Evolutionary conservation across 2,329 filamentous ascomycete genomes (phyloP), one percentile per base, ranked within the genome.

Genomic region (Paracoccidioides lutzii): DNA sequence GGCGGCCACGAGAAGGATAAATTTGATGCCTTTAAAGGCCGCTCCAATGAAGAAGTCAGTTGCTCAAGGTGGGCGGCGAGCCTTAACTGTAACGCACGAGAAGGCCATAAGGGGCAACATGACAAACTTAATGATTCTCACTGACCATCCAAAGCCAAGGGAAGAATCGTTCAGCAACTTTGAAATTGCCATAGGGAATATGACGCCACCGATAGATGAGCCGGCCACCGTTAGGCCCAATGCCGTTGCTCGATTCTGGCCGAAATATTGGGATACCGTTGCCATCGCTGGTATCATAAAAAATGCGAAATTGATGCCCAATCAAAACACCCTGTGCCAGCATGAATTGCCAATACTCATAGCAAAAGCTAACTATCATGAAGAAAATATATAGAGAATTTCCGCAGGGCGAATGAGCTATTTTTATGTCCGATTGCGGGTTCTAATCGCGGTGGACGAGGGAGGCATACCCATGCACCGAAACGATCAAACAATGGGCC

Each of bases 101-200:
- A 79, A 71, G 9, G 66, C 35, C 30, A 78, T 59, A 6, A 77
- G 56, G 0, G 71, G 71, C 1, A 78, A 58, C 57, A 78, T 75
- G 54, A 78, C 62, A 56, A 82, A 81, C 1, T 73, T 80, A 12
- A 78, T 68, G 43, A 79, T 68, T 3, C 79, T 70, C 0, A 81
- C 72, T 0, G 76, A 69, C 79, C 80, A 82, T 30, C 70, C 75
- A 56, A 81, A 76, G 4, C 73, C 70, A 10, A 82, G 60, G 0
- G 57, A 57, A 0, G 71, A 64, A 30, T 64, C 63, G 54, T 76
- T 75, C 15, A 82, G 66, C 63, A 82, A 68, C 57, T 75, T 74
- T 51, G 73, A 76, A 44, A 77, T 65, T 56, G 61, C 59, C 43
- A 76, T 68, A 10, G 79, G 79, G 43, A 80, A 75, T 30, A 81